Percentiles rank a stretch among this genome's conserved stretches.
phyloP scores from a whole-genome alignment of 805 yeast species.

The Ogataea kodamae region DNA sequence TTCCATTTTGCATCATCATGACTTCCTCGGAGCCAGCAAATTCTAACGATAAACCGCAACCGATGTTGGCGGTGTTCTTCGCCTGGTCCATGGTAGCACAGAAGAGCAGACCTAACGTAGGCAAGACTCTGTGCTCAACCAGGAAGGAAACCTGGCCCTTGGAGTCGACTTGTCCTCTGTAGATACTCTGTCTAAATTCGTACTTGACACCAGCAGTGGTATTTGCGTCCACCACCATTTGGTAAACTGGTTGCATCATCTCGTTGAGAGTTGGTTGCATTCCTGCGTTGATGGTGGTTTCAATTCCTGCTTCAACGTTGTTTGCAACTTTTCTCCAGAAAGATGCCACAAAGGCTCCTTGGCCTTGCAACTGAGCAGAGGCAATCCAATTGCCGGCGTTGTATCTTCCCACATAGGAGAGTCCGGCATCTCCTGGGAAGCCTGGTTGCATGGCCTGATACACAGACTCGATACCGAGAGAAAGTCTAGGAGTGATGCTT shows the following conservation, averaged over 20 bases:
- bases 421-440: constrained; percentile 85
- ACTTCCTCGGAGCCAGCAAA: constrained; percentile 92
- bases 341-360: constrained; percentile 83
- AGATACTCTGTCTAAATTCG: constrained; percentile 93
- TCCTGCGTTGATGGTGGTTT: constrained; percentile 76
- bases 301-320: constrained; percentile 92
- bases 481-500: constrained; percentile 75
- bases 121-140: constrained; percentile 90
- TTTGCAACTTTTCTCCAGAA: constrained; percentile 94
- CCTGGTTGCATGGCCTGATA: constrained; percentile 70
- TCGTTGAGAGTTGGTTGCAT: constrained; percentile 74
- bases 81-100: constrained; percentile 88
- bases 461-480: constrained; percentile 89
- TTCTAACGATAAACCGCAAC: constrained; percentile 94
- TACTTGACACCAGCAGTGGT: constrained; percentile 96
- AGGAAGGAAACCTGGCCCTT: constrained; percentile 87
- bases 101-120: constrained; percentile 84
- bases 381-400: constrained; percentile 88
- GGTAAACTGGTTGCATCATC: constrained; percentile 74
- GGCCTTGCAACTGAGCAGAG: constrained; percentile 88
- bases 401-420: constrained; percentile 87
- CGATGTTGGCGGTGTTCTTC: constrained; percentile 74
- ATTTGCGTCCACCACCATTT: constrained; percentile 83
- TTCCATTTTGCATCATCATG: constrained; percentile 86
- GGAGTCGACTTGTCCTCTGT: constrained; percentile 92